Base-by-base conservation (phyloP, 2,329 filamentous ascomycete genomes). In the Aureobasidium sp. region DNA sequence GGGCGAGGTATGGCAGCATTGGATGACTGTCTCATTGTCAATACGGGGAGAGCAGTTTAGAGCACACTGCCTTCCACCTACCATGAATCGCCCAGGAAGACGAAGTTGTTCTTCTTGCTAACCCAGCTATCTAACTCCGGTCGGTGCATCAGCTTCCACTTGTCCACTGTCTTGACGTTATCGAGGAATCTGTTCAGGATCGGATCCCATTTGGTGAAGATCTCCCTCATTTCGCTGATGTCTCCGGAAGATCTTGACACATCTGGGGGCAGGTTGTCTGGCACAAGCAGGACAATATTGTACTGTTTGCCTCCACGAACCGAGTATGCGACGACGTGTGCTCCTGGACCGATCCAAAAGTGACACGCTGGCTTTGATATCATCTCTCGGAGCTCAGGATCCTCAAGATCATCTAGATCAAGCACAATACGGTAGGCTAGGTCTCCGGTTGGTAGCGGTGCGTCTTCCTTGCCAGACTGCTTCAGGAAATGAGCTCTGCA, bases 141-240 rank as follows among this genome's bases (percentile, higher is more conserved):
- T 39, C 72, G 61, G 37, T 79, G 74, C 79, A 86, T 82, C 29
- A 88, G 64, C 62, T 81, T 84, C 85, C 84, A 88, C 64, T 86
- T 87, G 34, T 81, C 77, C 0, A 86, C 80, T 1, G 67, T 73
- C 32, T 78, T 74, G 0, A 85, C 81, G 38, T 75, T 72, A 3
- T 68, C 66, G 11, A 77, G 63, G 41, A 77, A 71, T 14, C 64
- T 62, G 19, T 66, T 74, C 45, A 73, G 60, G 41, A 83, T 73
- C 6, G 82, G 82, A 67, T 87, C 83, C 84, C 84, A 88, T 0
- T 71, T 73, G 5, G 70, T 66, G 61, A 87, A 86, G 2, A 83
- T 62, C 3, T 68, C 68, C 45, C 70, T 72, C 79, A 86, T 83
- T 66, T 86, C 81, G 11, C 79, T 76, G 0, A 81, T 59, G 6